These are phyloP conservation scores for Solanum pinnatisectum DNA, from an alignment of 257 asterid species.

Conservation along the genomic window DNA sequence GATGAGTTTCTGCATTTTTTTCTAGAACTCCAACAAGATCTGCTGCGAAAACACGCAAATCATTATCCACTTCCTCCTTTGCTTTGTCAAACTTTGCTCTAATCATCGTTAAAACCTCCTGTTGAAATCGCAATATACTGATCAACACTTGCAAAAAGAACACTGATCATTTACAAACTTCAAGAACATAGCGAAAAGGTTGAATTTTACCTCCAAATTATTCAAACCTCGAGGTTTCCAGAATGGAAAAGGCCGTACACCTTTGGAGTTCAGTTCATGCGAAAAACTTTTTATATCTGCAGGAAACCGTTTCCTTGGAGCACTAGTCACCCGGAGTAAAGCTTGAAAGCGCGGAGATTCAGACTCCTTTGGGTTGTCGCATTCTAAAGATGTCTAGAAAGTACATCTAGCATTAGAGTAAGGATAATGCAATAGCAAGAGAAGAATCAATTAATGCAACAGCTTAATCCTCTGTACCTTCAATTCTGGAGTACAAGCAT, in stretches of 20 bases:
- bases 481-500: conserved; percentile 30
- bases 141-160: conserved; percentile 9
- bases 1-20: conserved; percentile 85
- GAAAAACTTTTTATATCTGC: conserved; percentile 96
- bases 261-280: conserved; percentile 93
- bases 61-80: conserved; percentile 96
- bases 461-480: conserved; percentile 19
- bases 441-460: background rate
- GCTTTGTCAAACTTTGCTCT: conserved; percentile 92
- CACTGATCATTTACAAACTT: conserved; percentile 3
- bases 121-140: conserved; percentile 16
- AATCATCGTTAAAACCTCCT: conserved; percentile 93
- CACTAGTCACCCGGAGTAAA: conserved; percentile 96
- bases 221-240: conserved; percentile 93
- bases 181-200: conserved; percentile 2
- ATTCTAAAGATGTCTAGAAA: conserved; percentile 68
- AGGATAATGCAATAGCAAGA: background rate
- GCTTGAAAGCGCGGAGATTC: conserved; percentile 99
- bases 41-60: conserved; percentile 91
- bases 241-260: conserved; percentile 95
- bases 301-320: conserved; percentile 95
- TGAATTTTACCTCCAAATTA: conserved; percentile 73
- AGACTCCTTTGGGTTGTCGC: conserved; percentile 95
- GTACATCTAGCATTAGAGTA: background rate
- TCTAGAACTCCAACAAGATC: conserved; percentile 87